Percentiles rank a stretch among this genome's conserved stretches.
Conservation (phyloP, 1,284 basidiomycete species). For the Caloboletus inedulis region DNA sequence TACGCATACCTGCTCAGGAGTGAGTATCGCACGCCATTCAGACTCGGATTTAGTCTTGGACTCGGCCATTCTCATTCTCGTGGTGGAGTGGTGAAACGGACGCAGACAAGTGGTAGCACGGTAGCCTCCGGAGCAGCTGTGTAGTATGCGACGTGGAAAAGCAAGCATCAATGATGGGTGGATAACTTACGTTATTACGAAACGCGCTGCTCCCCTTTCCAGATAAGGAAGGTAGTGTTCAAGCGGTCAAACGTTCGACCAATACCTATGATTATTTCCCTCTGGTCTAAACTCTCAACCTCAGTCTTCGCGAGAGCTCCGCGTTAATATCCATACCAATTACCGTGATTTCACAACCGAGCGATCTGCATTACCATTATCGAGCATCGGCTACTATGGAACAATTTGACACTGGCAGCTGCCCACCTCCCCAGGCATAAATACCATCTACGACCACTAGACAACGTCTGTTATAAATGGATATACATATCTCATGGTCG, state of each 20-base stretch:
- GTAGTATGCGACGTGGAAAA: neutral
- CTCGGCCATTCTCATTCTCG: slow-evolving; percentile 19
- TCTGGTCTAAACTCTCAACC: neutral
- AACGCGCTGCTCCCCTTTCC: neutral
- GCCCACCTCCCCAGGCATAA: too few relatives aligned
- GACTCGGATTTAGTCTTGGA: slow-evolving; percentile 57
- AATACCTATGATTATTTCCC: neutral
- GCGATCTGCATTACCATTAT: too few relatives aligned
- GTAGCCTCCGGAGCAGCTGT: neutral
- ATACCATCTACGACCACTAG: too few relatives aligned
- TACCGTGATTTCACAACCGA: too few relatives aligned
- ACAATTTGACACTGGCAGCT: too few relatives aligned
- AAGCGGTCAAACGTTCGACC: neutral
- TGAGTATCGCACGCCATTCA: slow-evolving; percentile 87
- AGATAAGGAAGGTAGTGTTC: neutral
- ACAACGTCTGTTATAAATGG: too few relatives aligned
- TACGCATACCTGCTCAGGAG: slow-evolving; percentile 69
- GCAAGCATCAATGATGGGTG: neutral
- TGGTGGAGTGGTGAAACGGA: slow-evolving; percentile 4
- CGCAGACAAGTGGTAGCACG: neutral
- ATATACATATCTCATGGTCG: too few relatives aligned
- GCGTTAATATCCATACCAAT: neutral
- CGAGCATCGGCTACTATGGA: too few relatives aligned
- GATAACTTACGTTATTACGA: neutral
- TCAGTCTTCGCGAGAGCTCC: neutral